Evolutionary conservation across 208 protist species (phyloP).

Genomic region (Herpetomonas samuelpessoai): DNA sequence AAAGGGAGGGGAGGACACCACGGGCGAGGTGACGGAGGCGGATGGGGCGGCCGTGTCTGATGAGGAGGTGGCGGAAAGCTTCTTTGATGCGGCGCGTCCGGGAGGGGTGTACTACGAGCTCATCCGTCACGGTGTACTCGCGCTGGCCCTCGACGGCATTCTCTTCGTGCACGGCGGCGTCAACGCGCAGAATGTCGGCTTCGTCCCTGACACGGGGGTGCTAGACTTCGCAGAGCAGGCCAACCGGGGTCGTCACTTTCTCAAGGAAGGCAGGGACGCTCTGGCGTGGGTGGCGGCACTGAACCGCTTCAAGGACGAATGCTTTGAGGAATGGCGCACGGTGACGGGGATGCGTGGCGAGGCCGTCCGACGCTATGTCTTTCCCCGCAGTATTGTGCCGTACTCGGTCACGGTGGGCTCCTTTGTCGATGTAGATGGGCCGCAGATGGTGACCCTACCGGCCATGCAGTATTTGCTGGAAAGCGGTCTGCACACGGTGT

Average conservation of each 20-base stretch:
- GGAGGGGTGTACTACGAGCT: slow-evolving; percentile 81
- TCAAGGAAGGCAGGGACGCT: slow-evolving; percentile 21
- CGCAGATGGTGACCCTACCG: slow-evolving; percentile 42
- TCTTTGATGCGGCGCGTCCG: slow-evolving; percentile 46
- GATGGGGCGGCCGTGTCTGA: slow-evolving; percentile 20
- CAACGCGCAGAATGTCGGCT: slow-evolving; percentile 56
- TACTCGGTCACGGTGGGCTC: slow-evolving; percentile 64
- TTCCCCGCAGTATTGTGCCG: slow-evolving; percentile 42
- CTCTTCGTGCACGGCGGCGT: slow-evolving; percentile 89
- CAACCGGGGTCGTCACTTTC: slow-evolving; percentile 2
- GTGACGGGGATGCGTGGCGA: slow-evolving; percentile 23
- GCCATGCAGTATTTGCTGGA: slow-evolving; percentile 63
- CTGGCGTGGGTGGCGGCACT: slow-evolving; percentile 60
- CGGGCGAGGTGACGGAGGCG: background rate
- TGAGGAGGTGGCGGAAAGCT: slow-evolving; percentile 59
- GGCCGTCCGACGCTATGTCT: slow-evolving; percentile 56
- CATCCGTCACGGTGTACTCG: slow-evolving; percentile 49
- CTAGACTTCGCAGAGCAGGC: slow-evolving; percentile 9
- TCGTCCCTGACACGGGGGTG: slow-evolving; percentile 42
- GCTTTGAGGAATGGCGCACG: slow-evolving; percentile 43
- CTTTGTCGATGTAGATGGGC: slow-evolving; percentile 41
- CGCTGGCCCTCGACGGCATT: slow-evolving; percentile 43
- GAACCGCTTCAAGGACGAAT: slow-evolving; percentile 45
- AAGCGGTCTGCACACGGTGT: slow-evolving; percentile 67
- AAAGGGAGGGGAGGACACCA: background rate